Evolutionary conservation across 2,329 filamentous ascomycete genomes (phyloP), one percentile per base, ranked within the genome.

Genomic region (Fusarium falciforme): DNA sequence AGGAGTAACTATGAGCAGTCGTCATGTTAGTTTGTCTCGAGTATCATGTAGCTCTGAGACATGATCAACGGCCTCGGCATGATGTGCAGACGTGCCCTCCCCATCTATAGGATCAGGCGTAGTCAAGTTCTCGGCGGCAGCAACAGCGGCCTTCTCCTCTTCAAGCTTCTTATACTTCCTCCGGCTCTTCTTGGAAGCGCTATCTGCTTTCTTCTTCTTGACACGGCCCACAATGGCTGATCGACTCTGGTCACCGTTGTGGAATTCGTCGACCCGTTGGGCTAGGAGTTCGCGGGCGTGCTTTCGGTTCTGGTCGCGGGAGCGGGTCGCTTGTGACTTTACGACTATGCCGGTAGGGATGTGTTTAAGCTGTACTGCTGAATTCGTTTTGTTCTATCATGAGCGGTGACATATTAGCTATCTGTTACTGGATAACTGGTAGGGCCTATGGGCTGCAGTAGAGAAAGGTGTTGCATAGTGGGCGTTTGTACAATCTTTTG

Each of bases 251-350:
- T 91, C 88, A 2, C 96, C 96, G 76, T 94, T 92, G 75, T 90
- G 86, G 38, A 93, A 77, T 75, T 93, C 88, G 82, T 99, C 96
- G 35, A 92, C 85, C 77, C 89, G 90, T 76, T 94, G 91, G 27
- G 93, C 93, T 33, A 98, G 87, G 47, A 97, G 85, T 74, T 91
- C 87, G 44, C 95, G 89, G 14, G 96, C 96, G 71, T 94, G 92
- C 82, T 93, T 95, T 72, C 95, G 90, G 82, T 99, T 99, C 83
- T 97, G 93, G 66, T 89, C 89, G 20, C 94, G 91, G 2, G 94
- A 97, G 57, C 96, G 92, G 10, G 96, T 98, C 22, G 93, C 94
- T 84, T 99, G 96, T 65, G 91, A 96, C 85, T 99, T 99, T 72
- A 99, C 90, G 16, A 98, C 95, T 62, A 98, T 91, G 70, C 96